Evolutionary conservation across 1,284 basidiomycete species (phyloP).

Genomic region (Cutaneotrichosporon curvatum): DNA sequence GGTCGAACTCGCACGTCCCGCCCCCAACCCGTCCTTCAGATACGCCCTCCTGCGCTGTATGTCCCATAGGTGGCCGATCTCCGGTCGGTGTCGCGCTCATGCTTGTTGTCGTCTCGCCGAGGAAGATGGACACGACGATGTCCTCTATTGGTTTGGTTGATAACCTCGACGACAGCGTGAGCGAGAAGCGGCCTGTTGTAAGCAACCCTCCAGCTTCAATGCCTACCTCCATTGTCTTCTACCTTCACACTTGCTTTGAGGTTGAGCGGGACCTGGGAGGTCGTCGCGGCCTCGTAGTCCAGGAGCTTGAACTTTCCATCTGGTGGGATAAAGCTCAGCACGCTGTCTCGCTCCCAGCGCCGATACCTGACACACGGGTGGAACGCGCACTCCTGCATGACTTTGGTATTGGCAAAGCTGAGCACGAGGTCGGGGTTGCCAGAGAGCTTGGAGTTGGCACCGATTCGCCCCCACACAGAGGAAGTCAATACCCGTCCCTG

Average conservation of each 20-base stretch:
- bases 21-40: slow-evolving; percentile 49
- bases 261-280: slow-evolving; percentile 57
- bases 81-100: slow-evolving; percentile 41
- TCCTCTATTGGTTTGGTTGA: slow-evolving; percentile 55
- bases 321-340: slow-evolving; percentile 86
- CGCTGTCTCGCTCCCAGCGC: slow-evolving; percentile 70
- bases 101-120: slow-evolving; percentile 63
- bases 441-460: slow-evolving; percentile 68
- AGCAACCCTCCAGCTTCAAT: too few species aligned
- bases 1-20: slow-evolving; percentile 71
- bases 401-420: slow-evolving; percentile 68
- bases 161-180: slow-evolving; percentile 63
- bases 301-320: slow-evolving; percentile 83
- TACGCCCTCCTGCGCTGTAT: slow-evolving; percentile 17
- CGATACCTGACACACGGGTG: slow-evolving; percentile 81
- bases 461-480: slow-evolving; percentile 70
- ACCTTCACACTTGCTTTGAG: slow-evolving; percentile 58
- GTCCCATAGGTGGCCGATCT: slow-evolving; percentile 30
- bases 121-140: slow-evolving; percentile 60
- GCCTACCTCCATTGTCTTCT: too few species aligned
- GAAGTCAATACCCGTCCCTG: slow-evolving; percentile 67
- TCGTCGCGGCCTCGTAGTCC: slow-evolving; percentile 59
- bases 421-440: slow-evolving; percentile 83
- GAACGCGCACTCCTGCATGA: slow-evolving; percentile 72
- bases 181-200: slow-evolving; percentile 59